Percentiles rank a stretch among this genome's conserved stretches.
These are phyloP conservation scores for Phytophthora pini DNA, from an alignment of 352 stramenopile genomes.

Conservation along the genomic window DNA sequence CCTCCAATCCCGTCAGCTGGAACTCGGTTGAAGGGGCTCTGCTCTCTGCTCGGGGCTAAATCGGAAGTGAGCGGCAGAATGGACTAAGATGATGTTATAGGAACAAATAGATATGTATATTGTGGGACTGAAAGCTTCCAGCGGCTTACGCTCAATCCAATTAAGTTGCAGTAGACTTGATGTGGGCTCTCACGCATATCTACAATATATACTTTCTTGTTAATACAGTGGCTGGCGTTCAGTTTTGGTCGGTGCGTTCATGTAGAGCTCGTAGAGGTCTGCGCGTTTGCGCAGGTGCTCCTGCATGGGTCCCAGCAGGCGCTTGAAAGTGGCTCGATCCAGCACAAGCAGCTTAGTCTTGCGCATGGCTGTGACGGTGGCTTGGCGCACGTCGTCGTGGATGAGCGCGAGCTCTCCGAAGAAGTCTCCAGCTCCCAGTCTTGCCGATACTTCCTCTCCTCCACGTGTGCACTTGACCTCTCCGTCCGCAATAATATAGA, in stretches of 20 bases:
- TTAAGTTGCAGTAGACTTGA: background rate
- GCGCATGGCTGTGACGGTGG: conserved; percentile 87
- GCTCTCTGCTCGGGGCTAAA: background rate
- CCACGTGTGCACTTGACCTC: conserved; percentile 70
- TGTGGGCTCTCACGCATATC: conserved; percentile 26
- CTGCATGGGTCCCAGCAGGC: conserved; percentile 87
- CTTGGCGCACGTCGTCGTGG: conserved; percentile 86
- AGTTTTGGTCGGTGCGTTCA: conserved; percentile 42
- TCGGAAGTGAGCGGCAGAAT: too few species aligned
- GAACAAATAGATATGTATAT: conserved; percentile 13
- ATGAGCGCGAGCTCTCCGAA: conserved; percentile 91
- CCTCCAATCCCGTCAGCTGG: conserved; percentile 1
- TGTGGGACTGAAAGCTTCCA: conserved; percentile 22
- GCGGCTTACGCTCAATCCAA: conserved; percentile 2
- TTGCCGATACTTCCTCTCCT: conserved; percentile 64
- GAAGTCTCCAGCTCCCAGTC: conserved; percentile 65
- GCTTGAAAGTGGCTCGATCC: conserved; percentile 91
- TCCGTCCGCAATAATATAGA: conserved; percentile 83
- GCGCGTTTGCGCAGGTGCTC: conserved; percentile 83
- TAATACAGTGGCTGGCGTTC: conserved; percentile 17
- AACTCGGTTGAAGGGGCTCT: background rate
- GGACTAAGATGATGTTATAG: background rate
- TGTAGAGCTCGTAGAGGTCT: conserved; percentile 76
- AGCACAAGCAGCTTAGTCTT: conserved; percentile 87
- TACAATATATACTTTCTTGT: conserved; percentile 35